Evolutionary conservation across 768 basidiomycete genomes (phyloP).

Genomic region (Lactarius indigo): DNA sequence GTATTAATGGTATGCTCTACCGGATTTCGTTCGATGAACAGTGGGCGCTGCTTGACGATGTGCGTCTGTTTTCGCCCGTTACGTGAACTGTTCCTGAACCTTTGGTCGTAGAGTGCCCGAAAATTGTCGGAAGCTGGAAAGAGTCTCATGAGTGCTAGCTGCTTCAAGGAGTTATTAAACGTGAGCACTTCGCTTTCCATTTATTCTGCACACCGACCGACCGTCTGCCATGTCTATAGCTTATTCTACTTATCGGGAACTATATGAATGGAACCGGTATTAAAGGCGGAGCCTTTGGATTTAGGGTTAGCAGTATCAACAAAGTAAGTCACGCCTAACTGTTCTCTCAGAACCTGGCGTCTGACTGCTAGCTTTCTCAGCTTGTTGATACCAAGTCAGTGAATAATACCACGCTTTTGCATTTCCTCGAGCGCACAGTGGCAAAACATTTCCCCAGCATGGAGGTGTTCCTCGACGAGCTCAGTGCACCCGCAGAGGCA

Average conservation of each 20-base stretch:
- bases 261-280: constrained; percentile 97
- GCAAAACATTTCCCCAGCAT: constrained; percentile 84
- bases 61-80: constrained; percentile 34
- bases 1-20: constrained; percentile 96
- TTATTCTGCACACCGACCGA: constrained; percentile 23
- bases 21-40: constrained; percentile 85
- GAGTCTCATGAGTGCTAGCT: constrained; percentile 72
- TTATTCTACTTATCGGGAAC: constrained; percentile 94
- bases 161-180: constrained; percentile 87
- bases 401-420: constrained; percentile 89
- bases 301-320: constrained; percentile 96
- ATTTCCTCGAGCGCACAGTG: constrained; percentile 90
- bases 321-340: constrained; percentile 51
- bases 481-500: constrained; percentile 86
- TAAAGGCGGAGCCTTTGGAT: constrained; percentile 96
- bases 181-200: constrained; percentile 39
- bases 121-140: constrained; percentile 81
- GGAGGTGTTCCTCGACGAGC: constrained; percentile 84
- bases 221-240: constrained; percentile 35
- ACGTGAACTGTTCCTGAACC: constrained; percentile 17
- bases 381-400: constrained; percentile 97
- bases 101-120: constrained; percentile 57
- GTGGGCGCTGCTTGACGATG: constrained; percentile 78
- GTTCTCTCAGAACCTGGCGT: not conserved
- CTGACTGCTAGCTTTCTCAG: constrained; percentile 38